Evolutionary conservation across 1,284 basidiomycete species (phyloP), one percentile per base, ranked within the genome.

Genomic region (Pholiota adiposa): DNA sequence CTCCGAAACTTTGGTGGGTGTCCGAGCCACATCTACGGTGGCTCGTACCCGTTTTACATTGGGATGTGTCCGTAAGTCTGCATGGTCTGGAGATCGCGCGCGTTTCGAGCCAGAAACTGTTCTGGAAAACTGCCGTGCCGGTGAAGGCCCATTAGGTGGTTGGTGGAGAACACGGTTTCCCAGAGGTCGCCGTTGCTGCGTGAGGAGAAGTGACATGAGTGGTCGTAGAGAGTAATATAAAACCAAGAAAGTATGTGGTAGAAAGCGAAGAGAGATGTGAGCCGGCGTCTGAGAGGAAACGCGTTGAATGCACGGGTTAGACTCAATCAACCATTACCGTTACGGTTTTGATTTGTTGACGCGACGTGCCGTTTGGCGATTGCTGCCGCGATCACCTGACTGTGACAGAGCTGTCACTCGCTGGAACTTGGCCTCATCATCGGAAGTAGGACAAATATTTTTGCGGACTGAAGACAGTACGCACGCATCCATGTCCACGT

Each of bases 1-100:
- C 34, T 69, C 62, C 21, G 62, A 60, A 31, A 62, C 8, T 14
- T 60, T 52, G 18, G 55, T 16, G 11, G 58, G 55, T 41, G 53
- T 12, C 53, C 36, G 62, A 54, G 55, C 29, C 51, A 50, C 29
- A 67, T 49, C 27, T 41, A 61, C 41, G 34, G 67, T 33, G 56
- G 68, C 60, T 36, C 73, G 73, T 25, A 70, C 68, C 31, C 79
- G 78, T 64, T 81, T 81, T 5, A 65, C 48, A 12, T 74, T 54
- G 69, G 64, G 77, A 55, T 79, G 77, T 25, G 70, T 55, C 53
- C 67, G 71, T 19, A 65, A 38, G 16, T 84, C 84, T 40, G 67
- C 72, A 53, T 66, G 77, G 27, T 88, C 89, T 33, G 89, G 89
- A 27, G 90, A 91, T 55, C 81, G 83, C 38, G 87, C 77, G 31